phyloP scores from a whole-genome alignment of 331 rosid genomes.

The Malus hybrid region DNA sequence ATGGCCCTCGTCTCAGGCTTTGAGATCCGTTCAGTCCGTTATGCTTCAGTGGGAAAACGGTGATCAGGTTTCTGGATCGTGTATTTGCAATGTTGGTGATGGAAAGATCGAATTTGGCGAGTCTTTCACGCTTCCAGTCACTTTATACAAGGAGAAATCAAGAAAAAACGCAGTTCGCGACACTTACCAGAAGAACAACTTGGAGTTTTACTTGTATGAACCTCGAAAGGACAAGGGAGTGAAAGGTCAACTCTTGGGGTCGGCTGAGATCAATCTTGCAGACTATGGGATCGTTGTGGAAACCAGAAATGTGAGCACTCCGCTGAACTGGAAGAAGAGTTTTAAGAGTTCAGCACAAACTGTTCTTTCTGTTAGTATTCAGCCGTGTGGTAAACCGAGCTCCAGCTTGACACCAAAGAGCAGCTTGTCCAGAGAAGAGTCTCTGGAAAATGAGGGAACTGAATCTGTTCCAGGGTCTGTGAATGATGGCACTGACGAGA shows the following conservation, averaged over 20 bases:
- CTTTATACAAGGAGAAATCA: constrained; percentile 41
- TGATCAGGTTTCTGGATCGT: constrained; percentile 42
- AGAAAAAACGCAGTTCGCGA: constrained; percentile 36
- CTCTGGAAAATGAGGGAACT: constrained; percentile 39
- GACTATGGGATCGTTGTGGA: constrained; percentile 53
- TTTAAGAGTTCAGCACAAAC: constrained; percentile 46
- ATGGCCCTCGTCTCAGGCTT: constrained; percentile 62
- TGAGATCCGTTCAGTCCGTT: constrained; percentile 44
- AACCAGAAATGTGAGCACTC: constrained; percentile 25
- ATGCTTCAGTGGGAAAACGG: constrained; percentile 72
- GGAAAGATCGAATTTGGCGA: constrained; percentile 48
- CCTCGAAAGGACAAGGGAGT: constrained; percentile 41
- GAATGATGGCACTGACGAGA: constrained; percentile 40
- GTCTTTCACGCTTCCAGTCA: constrained; percentile 51
- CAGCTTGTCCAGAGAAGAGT: constrained; percentile 43
- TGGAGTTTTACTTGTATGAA: constrained; percentile 57
- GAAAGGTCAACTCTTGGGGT: constrained; percentile 58
- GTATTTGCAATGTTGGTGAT: constrained; percentile 24
- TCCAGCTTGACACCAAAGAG: constrained; percentile 49
- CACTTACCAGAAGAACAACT: constrained; percentile 50
- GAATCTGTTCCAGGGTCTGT: constrained; percentile 44
- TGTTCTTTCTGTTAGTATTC: constrained; percentile 45
- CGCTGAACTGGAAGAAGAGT: constrained; percentile 56
- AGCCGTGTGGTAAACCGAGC: constrained; percentile 45
- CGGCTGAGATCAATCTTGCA: constrained; percentile 56